Base-by-base conservation (phyloP, 768 basidiomycete species). In the Neoboletus subvelutipes region DNA sequence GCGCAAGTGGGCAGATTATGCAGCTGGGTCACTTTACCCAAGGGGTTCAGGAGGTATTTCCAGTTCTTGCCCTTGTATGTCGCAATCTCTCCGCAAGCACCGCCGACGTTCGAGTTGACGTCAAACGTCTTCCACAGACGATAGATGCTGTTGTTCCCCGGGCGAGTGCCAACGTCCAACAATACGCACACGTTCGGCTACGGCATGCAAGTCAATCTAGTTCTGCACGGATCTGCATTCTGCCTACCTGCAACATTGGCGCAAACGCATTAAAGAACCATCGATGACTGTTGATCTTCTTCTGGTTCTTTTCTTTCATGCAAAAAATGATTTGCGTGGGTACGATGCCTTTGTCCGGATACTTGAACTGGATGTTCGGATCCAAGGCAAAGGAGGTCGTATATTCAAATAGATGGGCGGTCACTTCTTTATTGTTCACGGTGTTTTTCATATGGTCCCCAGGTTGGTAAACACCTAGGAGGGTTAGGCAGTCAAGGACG, bases 191-290 rank as follows among this genome's bases (percentile, higher is more conserved):
- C 86, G 64, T 95, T 97, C 20, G 94, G 89, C 89, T 90, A 61
- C 17, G 28, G 20, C 9, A 57, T 4, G 2, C 4, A 24, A 34
- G 22, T 57, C 24, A 59, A 29, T 31, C 11, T 18, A 53, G 31
- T 24, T 41, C 15, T 58, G 10, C 12, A 57, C 10, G 1, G 2
- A 42, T 39, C 4, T 6, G 17, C 18, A 22, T n/a, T 31, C 48
- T 15, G 64, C 80, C n/a, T 41, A 88, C 90, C 75, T 90, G 89
- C 29, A 98, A 73, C 69, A 95, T 76, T 0, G 87, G 80, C 0
- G 83, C 90, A 69, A 98, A 91, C 0, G 93, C 95, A 68, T 97
- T 98, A 74, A 98, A 97, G 73, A 95, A 96, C 95, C 95, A 98
- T 47, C 95, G 79, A 66, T 97, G 94, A 46, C 89, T 92, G 70